These are phyloP conservation scores for Brasilioporus rufonigricans DNA, from an alignment of 768 basidiomycete genomes.

Conservation along the genomic window DNA sequence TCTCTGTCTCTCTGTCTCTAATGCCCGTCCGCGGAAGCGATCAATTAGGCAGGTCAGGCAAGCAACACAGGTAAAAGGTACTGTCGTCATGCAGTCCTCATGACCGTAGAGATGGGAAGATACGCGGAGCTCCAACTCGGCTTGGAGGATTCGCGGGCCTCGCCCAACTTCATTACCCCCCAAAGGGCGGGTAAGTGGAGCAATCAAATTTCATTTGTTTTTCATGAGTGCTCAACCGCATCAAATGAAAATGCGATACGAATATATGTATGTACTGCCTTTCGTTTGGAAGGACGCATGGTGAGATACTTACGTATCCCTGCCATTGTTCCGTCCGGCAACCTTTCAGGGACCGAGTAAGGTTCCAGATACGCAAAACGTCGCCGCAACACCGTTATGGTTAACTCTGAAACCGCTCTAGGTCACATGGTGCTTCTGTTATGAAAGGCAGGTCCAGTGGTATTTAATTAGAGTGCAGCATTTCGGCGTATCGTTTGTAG, in stretches of 20 bases:
- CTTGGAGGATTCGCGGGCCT: background rate
- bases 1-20: too few species aligned
- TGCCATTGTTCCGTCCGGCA: conserved; percentile 6
- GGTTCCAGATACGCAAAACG: conserved; percentile 4
- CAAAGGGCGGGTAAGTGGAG: background rate
- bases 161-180: background rate
- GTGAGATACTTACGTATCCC: background rate
- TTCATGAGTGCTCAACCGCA: conserved; percentile 8
- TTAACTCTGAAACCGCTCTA: background rate
- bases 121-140: background rate
- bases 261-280: conserved; percentile 12
- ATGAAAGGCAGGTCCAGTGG: background rate
- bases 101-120: conserved; percentile 9
- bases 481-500: background rate
- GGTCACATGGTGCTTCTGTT: background rate
- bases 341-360: conserved; percentile 4
- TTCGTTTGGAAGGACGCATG: background rate
- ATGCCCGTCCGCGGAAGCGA: conserved; percentile 4
- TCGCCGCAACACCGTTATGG: conserved; percentile 1
- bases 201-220: conserved; percentile 6
- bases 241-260: conserved; percentile 7
- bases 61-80: background rate
- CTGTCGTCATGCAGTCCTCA: conserved; percentile 13
- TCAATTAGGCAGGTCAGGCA: background rate
- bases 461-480: background rate